A percentile compares a stretch with the other conserved stretches of the same genome.
These are phyloP conservation scores for Multifurca ochricompacta DNA, from an alignment of 768 basidiomycete species.

Conservation along the genomic window DNA sequence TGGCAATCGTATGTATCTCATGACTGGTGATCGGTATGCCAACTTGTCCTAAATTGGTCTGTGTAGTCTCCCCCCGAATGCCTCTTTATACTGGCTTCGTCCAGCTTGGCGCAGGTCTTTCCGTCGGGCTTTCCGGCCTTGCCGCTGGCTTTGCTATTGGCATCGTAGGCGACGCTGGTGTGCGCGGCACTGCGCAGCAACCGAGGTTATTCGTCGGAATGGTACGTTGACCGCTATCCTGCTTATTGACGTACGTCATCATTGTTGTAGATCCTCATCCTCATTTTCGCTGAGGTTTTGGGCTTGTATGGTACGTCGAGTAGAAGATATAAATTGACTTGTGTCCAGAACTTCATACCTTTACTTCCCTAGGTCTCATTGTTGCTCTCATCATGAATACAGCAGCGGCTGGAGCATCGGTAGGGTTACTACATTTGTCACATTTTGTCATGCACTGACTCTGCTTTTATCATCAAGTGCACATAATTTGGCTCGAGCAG, in stretches of 20 bases:
- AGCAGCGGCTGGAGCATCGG: neutral
- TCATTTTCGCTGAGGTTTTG: constrained; percentile 95
- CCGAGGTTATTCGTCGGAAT: constrained; percentile 92
- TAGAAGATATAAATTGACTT: neutral
- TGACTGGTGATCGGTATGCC: neutral
- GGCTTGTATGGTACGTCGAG: constrained; percentile 67
- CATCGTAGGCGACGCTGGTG: constrained; percentile 98
- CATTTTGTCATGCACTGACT: too few relatives aligned
- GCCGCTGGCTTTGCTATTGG: constrained; percentile 98
- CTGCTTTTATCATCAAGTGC: constrained; percentile 10
- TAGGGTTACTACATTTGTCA: neutral
- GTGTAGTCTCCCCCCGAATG: constrained; percentile 7
- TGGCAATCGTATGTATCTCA: constrained; percentile 61
- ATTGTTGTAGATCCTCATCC: constrained; percentile 70
- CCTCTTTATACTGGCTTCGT: constrained; percentile 87
- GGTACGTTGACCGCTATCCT: constrained; percentile 34
- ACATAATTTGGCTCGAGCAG: neutral
- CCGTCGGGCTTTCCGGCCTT: constrained; percentile 90
- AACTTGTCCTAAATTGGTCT: neutral
- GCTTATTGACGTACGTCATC: neutral
- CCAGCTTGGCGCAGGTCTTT: constrained; percentile 89
- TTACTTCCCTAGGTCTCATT: constrained; percentile 32
- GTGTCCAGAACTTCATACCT: neutral
- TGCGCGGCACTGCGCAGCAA: constrained; percentile 95
- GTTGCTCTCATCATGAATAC: constrained; percentile 50